These are phyloP conservation scores for Fusarium sp. DNA, from an alignment of 2,329 filamentous ascomycete genomes.

Conservation along the genomic window DNA sequence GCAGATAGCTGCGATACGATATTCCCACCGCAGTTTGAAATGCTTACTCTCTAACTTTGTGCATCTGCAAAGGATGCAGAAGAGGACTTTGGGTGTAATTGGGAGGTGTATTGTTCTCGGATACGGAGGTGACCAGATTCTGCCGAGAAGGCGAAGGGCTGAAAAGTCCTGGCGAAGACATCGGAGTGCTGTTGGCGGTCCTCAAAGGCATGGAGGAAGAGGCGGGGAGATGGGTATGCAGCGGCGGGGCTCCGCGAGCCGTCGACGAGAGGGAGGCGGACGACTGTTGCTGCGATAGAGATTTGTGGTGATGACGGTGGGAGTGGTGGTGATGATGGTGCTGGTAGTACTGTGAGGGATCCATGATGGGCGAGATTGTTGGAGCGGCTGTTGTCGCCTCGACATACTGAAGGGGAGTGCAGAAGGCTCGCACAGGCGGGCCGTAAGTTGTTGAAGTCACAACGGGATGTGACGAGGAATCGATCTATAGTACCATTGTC, in stretches of 20 bases:
- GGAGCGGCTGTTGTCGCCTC: slow-evolving; percentile 41
- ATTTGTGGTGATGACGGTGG: slow-evolving; percentile 45
- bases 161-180: slow-evolving; percentile 72
- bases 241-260: slow-evolving; percentile 41
- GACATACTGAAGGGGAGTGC: slow-evolving; percentile 43
- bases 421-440: slow-evolving; percentile 43
- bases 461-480: slow-evolving; percentile 36
- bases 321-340: slow-evolving; percentile 38
- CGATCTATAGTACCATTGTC: slow-evolving; percentile 46
- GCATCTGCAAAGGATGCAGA: slow-evolving; percentile 77
- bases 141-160: slow-evolving; percentile 62
- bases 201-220: slow-evolving; percentile 58
- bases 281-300: slow-evolving; percentile 47
- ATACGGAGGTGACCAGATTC: slow-evolving; percentile 57
- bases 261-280: slow-evolving; percentile 46
- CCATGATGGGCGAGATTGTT: slow-evolving; percentile 44
- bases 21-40: slow-evolving; percentile 3
- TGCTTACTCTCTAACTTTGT: slow-evolving; percentile 81
- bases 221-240: slow-evolving; percentile 50
- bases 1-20: slow-evolving; percentile 1
- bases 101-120: slow-evolving; percentile 66
- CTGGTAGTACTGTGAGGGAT: slow-evolving; percentile 45
- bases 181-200: slow-evolving; percentile 67
- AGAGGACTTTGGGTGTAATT: slow-evolving; percentile 67
- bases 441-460: slow-evolving; percentile 40